Base-by-base conservation (phyloP, 139 green algal species). In the Edaphochlamys debaryana region DNA sequence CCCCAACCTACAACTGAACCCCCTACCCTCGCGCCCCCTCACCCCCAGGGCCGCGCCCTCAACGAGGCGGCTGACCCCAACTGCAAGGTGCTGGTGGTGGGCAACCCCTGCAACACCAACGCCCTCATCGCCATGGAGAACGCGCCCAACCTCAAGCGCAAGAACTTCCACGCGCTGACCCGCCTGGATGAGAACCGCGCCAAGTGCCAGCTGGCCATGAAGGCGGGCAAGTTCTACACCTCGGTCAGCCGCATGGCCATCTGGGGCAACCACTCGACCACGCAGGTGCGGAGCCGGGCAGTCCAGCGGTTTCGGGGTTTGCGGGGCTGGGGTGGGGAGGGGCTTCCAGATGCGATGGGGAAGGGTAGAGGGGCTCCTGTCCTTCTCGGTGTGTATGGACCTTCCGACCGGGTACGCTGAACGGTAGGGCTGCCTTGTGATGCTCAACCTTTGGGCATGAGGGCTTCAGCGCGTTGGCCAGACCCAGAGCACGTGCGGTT, bases 191-290 rank as follows among this genome's bases (percentile, higher is more conserved):
- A 96, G 88, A 96, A 96, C 92, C 90, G 96, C 63, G 96, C 95
- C 86, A 98, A 98, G 93, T 98, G 92, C 91, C 95, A 98, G 92
- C 91, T 98, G 67, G 96, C 94, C 22, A 77, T 98, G 32, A 97
- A 98, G 90, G 78, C 90, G 4, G 93, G 94, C 79, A 94, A 95
- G 85, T 98, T 97, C 90, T 98, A 98, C 88, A 96, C 94, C 67
- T 90, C 84, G n/a, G 91, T 98, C 41, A 94, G 83, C 76, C 95
- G 97, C 88, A 86, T 93, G 42, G 89, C 87, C 63, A 94, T 98
- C 85, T 98, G 96, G 96, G 96, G 96, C 81, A 98, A 98, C 91
- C 96, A 98, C 94, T 96, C 92, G 45, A 98, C 96, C 81, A 98
- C 96, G 19, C 95, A 96, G 91, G 94, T 96, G 62, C 11, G 77